Base-by-base conservation (phyloP, 1,284 basidiomycete species). In the Rhodotorula sp. region DNA sequence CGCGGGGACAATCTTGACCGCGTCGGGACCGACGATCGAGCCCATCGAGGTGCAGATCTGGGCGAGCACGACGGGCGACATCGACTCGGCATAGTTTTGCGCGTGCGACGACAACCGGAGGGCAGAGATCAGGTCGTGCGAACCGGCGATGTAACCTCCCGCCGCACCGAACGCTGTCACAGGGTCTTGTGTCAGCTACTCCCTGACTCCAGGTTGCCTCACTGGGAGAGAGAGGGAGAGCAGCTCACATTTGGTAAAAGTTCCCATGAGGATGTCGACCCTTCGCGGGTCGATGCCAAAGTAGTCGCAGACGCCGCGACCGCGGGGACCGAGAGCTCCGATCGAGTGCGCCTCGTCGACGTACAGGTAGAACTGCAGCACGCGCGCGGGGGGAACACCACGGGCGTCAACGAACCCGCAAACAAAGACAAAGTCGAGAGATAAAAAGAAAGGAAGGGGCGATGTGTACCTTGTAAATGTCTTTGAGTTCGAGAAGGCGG, bases 331-430 rank as follows among this genome's bases (percentile, higher is more conserved):
- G 53, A 99, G 85, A 1, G 94, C 95, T 72, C 96, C 95, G 75
- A 99, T 88, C 6, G 95, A 98, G 81, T 99, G 95, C 0, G 95
- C 95, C 82, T 99, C 95, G 79, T 99, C 95, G 66, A 99, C 84
- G 80, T 91, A 99, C 57, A 99, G 83, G 82, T 95, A 93, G 83
- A 99, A 99, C 93, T 95, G 70, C 8, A 53, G 17, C n/a, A 20
- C 12, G 0, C 14, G n/a, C 18, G 18, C 26, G 10, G 24, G n/a
- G n/a, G n/a, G n/a, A n/a, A n/a, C n/a, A n/a, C n/a, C n/a, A n/a
- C n/a, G n/a, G n/a, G n/a, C n/a, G n/a, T n/a, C n/a, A n/a, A n/a
- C n/a, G n/a, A n/a, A n/a, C n/a, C n/a, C n/a, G n/a, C n/a, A n/a
- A n/a, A n/a, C n/a, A n/a, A n/a, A n/a, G n/a, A n/a, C n/a, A n/a